Evolutionary conservation across 768 basidiomycete genomes (phyloP).

Genomic region (Grammothele lineata): DNA sequence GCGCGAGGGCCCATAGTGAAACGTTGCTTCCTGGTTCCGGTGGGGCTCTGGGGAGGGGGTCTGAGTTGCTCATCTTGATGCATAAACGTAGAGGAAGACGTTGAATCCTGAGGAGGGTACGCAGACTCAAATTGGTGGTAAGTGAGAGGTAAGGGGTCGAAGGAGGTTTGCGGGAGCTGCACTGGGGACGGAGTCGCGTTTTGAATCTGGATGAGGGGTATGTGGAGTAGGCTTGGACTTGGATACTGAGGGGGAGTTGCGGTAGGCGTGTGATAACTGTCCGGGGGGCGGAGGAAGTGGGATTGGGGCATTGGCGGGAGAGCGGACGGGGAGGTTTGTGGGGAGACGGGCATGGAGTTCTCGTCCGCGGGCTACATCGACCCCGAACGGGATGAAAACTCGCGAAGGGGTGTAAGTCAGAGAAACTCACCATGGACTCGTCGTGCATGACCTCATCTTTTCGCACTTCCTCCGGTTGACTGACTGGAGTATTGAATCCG

Average conservation of each 20-base stretch:
- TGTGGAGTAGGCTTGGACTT: conserved; percentile 7
- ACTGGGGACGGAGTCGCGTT: conserved; percentile 18
- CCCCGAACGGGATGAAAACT: neutral
- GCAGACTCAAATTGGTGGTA: too few relatives aligned
- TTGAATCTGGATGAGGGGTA: conserved; percentile 17
- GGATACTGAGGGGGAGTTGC: conserved; percentile 10
- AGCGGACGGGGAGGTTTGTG: conserved; percentile 5
- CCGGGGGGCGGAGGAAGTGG: conserved; percentile 12
- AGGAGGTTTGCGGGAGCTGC: conserved; percentile 25
- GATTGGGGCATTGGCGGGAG: neutral
- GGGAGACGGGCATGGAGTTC: conserved; percentile 4
- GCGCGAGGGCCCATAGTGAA: conserved; percentile 70
- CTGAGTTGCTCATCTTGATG: neutral
- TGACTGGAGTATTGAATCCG: conserved; percentile 8
- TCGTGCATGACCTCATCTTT: conserved; percentile 46
- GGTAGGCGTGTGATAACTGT: neutral
- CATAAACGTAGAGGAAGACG: conserved; percentile 19
- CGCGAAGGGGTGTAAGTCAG: neutral
- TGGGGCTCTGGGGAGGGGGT: too few relatives aligned
- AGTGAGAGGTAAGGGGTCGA: too few relatives aligned
- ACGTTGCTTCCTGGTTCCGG: conserved; percentile 41
- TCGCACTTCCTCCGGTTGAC: conserved; percentile 1
- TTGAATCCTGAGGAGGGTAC: too few relatives aligned
- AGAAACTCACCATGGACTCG: conserved; percentile 21
- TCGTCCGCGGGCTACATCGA: neutral